Base-by-base conservation (phyloP, 257 asterid species). In the Lycium barbarum region DNA sequence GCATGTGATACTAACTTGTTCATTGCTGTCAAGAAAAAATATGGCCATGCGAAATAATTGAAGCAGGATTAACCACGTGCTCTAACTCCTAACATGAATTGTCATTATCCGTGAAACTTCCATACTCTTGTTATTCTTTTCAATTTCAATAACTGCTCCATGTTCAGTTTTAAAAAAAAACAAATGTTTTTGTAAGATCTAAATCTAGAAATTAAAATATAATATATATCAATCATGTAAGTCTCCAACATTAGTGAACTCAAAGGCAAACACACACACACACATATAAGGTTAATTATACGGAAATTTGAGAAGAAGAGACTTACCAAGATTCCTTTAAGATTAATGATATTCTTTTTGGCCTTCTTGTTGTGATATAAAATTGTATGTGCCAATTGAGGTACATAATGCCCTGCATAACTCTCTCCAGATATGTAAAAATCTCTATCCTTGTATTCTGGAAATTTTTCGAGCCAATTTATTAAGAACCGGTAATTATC, bases 391-490 rank as follows among this genome's bases (percentile, higher is more conserved):
- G 98, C 95, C 82, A 93, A 86, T 67, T 93, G 97, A 22, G 98
- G 98, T 33, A 92, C 97, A 6, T 92, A 93, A 84, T 95, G 98
- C 0, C 98, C 98, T 0, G 98, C 98, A 70, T 93, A 95, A 84
- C 98, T 95, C 74, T 95, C 98, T 0, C 97, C 98, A 5, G 96
- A 59, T 5, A 95, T 91, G 11, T 88, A 95, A 6, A 95, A 92
- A 1, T 92, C 93, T 10, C 93, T 87, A 0, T 86, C 36, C 86
- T 91, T 92, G 7, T 93, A 93, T 17, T 95, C 98, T 0, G 97
- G 94, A 67, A 95, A 95, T 18, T 97, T 92, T 58, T 93, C 92
- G 0, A 95, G 63, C 98, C 98, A 95, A 68, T 95, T 93, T 58
- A 93, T 43, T 33, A 95, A 53, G 87, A 94, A 95, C 0, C 82